Conservation (phyloP, 2,329 filamentous ascomycete species). For the Oidium heveae region DNA sequence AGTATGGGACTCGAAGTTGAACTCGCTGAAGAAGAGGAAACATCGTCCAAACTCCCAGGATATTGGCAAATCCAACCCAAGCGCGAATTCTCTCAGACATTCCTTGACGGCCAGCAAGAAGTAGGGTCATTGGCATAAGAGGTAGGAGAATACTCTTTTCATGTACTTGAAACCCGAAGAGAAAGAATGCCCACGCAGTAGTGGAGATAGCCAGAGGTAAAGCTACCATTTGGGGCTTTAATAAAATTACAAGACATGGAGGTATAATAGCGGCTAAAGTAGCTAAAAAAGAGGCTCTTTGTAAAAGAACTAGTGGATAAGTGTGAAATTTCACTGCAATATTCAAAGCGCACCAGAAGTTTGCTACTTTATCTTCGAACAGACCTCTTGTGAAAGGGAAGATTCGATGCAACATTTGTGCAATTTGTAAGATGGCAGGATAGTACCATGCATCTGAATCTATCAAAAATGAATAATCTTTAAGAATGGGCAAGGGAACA, state of each 20-base stretch:
- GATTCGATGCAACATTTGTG: no score
- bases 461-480: no score
- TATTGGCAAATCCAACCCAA: conserved; percentile 92
- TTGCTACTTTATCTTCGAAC: no score
- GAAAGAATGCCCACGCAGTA: conserved; percentile 87
- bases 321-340: no score
- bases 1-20: conserved; percentile 61
- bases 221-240: conserved; percentile 50
- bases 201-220: conserved; percentile 59
- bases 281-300: no score
- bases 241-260: conserved; percentile 55
- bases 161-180: conserved; percentile 95
- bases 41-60: conserved; percentile 77
- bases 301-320: no score
- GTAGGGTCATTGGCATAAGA: conserved; percentile 73
- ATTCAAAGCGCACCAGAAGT: no score
- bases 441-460: no score
- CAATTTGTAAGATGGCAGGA: no score
- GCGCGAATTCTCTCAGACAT: conserved; percentile 51
- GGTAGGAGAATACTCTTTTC: conserved; percentile 92
- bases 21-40: conserved; percentile 76
- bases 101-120: conserved; percentile 56
- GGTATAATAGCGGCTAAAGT: no score
- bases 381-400: no score
- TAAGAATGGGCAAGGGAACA: no score